Base-by-base conservation (phyloP, 2,329 filamentous ascomycete genomes). In the Aspergillus costaricaensis region DNA sequence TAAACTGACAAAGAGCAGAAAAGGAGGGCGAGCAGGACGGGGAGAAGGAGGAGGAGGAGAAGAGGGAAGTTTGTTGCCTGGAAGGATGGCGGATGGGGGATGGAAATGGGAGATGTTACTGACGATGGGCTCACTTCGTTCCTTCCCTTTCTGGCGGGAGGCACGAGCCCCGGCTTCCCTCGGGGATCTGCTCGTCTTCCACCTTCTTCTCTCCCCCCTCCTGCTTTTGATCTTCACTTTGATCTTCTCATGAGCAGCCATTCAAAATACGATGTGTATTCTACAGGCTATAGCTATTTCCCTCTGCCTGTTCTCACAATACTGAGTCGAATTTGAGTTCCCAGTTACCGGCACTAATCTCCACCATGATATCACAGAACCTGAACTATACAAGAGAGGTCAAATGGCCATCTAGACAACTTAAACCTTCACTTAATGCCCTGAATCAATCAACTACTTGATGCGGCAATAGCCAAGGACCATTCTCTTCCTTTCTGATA, bases 21-120 rank as follows among this genome's bases (percentile, higher is more conserved):
- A 47, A 55, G 52, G 39, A 60, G 43, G 52, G 36, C 57, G 59
- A 53, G 53, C 12, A 58, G 55, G 55, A 57, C 49, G 38, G 49
- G 58, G 51, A 59, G 36, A 59, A 38, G 59, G 41, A 57, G 27
- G 44, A 49, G 30, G 10, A 30, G 27, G 10, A 8, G 39, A 38
- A 21, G 52, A 53, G 41, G 36, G 44, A 51, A 14, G 36, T 57
- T 39, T 44, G 47, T 50, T 60, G 49, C 57, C 49, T 62, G 54
- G 44, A 39, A 55, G 58, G 55, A 54, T 55, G 58, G 32, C 12
- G 12, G 57, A 58, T 58, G 59, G 59, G 50, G 48, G 58, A 59
- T 27, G 25, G 25, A 25, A 25, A 60, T 56, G 7, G 25, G 25
- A 27, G 25, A 27, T 17, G 39, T 10, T 17, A 19, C 12, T 36